Evolutionary conservation across 176 grass and related monocot genomes (phyloP).

Genomic region (Rhynchospora tenuis): DNA sequence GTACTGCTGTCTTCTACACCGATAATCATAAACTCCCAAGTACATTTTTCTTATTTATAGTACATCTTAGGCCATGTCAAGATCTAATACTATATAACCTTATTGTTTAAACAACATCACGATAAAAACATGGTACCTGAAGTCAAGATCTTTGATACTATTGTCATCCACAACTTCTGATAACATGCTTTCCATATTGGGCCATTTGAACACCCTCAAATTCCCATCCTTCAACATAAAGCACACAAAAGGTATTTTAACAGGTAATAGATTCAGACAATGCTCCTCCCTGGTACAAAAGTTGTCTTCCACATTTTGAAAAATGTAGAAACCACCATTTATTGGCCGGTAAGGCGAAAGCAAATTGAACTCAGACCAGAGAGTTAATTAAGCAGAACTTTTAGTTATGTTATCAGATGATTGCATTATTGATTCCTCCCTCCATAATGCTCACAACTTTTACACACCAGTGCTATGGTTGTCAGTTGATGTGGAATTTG

Average conservation of each 20-base stretch:
- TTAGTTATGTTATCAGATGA: not conserved
- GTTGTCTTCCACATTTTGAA: not conserved
- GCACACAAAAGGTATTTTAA: conserved; percentile 13
- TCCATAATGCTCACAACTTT: not conserved
- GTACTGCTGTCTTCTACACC: not conserved
- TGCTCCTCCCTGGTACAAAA: not conserved
- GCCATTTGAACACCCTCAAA: conserved; percentile 92
- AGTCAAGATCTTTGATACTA: conserved; percentile 72
- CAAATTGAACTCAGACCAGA: not conserved
- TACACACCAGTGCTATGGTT: not conserved
- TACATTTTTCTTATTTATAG: not conserved
- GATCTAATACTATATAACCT: not conserved
- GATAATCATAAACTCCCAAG: not conserved
- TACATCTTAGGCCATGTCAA: not conserved
- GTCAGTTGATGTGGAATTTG: not conserved
- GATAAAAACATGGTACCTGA: conserved; percentile 49
- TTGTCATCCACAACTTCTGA: conserved; percentile 62
- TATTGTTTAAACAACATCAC: not conserved
- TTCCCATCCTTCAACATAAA: conserved; percentile 55
- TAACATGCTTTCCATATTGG: conserved; percentile 55
- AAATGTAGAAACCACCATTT: not conserved
- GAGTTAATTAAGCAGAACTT: not conserved
- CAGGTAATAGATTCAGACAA: not conserved
- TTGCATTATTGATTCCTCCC: not conserved
- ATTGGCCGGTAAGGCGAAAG: not conserved